Evolutionary conservation across 2,329 filamentous ascomycete species (phyloP).

Genomic region (Lachnellula occidentalis): DNA sequence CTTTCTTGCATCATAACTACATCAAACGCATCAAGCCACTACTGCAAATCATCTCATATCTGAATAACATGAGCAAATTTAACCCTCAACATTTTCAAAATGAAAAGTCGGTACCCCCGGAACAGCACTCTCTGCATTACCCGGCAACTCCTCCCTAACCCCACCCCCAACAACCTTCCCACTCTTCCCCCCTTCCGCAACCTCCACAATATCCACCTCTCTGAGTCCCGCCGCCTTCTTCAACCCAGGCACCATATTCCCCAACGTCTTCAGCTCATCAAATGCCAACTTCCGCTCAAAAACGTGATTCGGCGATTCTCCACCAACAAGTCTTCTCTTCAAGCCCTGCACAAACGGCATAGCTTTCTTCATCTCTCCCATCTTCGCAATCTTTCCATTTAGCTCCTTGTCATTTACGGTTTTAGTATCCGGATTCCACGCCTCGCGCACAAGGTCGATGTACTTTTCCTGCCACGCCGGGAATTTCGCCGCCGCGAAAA

Average conservation of each 20-base stretch:
- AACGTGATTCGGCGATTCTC: slow-evolving; percentile 61
- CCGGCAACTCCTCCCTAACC: slow-evolving; percentile 52
- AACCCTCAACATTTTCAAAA: slow-evolving; percentile 69
- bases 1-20: neutral
- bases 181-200: slow-evolving; percentile 64
- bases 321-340: slow-evolving; percentile 74
- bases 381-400: slow-evolving; percentile 71
- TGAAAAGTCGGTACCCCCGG: slow-evolving; percentile 77
- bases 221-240: slow-evolving; percentile 70
- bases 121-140: slow-evolving; percentile 65
- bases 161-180: slow-evolving; percentile 45
- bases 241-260: slow-evolving; percentile 73
- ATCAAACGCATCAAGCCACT: slow-evolving; percentile 4
- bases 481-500: slow-evolving; percentile 75
- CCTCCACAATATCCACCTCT: slow-evolving; percentile 64
- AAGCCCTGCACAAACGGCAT: slow-evolving; percentile 93
- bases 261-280: slow-evolving; percentile 71
- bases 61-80: neutral
- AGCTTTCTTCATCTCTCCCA: slow-evolving; percentile 90
- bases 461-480: slow-evolving; percentile 91
- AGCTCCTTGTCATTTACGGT: slow-evolving; percentile 75
- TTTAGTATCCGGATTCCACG: slow-evolving; percentile 59
- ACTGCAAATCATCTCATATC: neutral
- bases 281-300: slow-evolving; percentile 83
- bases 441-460: slow-evolving; percentile 69